Evolutionary conservation across 345 rosid species (phyloP).

Genomic region (Boechera divaricarpa): DNA sequence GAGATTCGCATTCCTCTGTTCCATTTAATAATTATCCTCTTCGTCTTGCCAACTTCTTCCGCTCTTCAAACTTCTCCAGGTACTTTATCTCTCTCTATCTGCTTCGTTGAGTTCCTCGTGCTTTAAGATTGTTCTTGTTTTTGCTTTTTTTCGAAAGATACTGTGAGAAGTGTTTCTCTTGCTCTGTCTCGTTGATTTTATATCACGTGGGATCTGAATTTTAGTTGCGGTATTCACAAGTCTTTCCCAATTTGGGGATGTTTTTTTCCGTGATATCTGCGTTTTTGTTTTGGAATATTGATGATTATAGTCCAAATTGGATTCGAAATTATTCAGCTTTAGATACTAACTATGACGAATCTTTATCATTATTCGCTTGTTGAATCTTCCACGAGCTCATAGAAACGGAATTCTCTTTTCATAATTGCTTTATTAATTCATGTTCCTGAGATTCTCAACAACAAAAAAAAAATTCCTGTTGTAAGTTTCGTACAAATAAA

Average conservation of each 20-base stretch:
- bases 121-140: background rate
- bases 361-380: background rate
- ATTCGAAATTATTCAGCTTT: conserved; percentile 7
- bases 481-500: background rate
- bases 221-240: conserved; percentile 38
- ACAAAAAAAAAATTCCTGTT: background rate
- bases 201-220: conserved; percentile 46
- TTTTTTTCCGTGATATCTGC: conserved; percentile 7
- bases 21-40: conserved; percentile 35
- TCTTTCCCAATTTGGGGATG: conserved; percentile 37
- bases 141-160: background rate
- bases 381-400: conserved; percentile 13
- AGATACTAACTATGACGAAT: background rate
- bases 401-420: background rate
- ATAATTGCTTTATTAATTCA: background rate
- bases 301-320: conserved; percentile 3
- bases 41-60: conserved; percentile 16
- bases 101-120: background rate
- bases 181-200: conserved; percentile 29
- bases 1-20: conserved; percentile 45
- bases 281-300: conserved; percentile 18
- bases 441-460: conserved; percentile 12
- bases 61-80: conserved; percentile 24
- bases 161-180: conserved; percentile 16
- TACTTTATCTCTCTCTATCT: background rate